Base-by-base conservation (phyloP, 208 protist genomes). In the Wallacemonas collosoma region DNA sequence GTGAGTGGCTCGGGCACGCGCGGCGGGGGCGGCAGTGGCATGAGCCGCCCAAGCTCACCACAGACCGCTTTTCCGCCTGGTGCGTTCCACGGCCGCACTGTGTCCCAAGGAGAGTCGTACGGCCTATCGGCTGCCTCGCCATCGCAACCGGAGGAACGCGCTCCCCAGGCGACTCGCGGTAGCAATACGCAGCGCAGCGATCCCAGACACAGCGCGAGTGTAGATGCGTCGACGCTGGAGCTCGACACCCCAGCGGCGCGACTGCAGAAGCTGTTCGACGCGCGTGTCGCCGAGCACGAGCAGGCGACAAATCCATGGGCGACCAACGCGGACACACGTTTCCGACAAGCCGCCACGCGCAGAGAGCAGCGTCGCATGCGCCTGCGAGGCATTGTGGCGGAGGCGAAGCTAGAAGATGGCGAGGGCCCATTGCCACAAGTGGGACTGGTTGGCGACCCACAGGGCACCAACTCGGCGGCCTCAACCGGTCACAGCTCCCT, bases 301-400 rank as follows among this genome's bases (percentile, higher is more conserved):
- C 60, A 65, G 60, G 60, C 60, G 14, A 65, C 4, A 38, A 65
- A 65, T 36, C 60, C 60, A 17, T 65, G 60, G 60, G 60, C 50
- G 15, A 69, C 64, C 26, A 45, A 69, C 38, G 64, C 64, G 40
- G 78, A 79, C 45, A 56, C 77, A 38, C 62, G 76, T 35, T 56
- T 73, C 12, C 66, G 41, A n/a, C 68, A 71, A 44, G 73, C 72
- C 15, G 67, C 73, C 39, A 75, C 44, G 45, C 56, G 81, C 35
- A 74, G 74, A 11, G 80, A 82, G 58, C 72, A 79, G 55, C 77
- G 81, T 9, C 81, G 76, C 41, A 75, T 71, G 60, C 81, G 81
- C 1, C 40, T 90, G 44, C 63, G 80, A 50, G 68, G 79, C 47
- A 77, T 81, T 50, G 61, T 73, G 14, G 66, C 58, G 67, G 72